Conservation (phyloP, 208 protist species). For the Strigomonas galati region DNA sequence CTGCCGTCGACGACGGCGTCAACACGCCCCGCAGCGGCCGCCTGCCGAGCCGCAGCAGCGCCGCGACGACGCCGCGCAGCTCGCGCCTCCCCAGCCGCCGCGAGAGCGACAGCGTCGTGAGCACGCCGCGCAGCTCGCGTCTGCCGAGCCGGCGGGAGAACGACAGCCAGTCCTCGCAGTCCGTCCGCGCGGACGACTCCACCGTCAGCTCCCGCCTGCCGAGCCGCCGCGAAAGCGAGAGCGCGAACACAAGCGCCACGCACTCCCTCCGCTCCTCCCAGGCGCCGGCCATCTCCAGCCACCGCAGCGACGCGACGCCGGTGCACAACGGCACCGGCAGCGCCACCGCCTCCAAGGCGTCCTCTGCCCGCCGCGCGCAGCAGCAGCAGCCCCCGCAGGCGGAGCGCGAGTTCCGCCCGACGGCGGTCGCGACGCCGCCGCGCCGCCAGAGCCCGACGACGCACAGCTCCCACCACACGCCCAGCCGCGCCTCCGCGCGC, state of each 20-base stretch:
- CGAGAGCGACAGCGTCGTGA: background rate
- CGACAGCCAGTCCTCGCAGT: constrained; percentile 19
- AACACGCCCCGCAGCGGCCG: constrained; percentile 25
- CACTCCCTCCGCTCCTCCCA: constrained; percentile 33
- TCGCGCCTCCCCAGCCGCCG: constrained; percentile 6
- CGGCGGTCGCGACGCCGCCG: background rate
- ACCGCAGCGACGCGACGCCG: background rate
- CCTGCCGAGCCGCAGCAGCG: constrained; percentile 16
- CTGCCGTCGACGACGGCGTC: no score
- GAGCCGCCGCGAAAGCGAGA: constrained; percentile 23
- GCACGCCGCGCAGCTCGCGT: background rate
- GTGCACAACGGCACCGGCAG: constrained; percentile 11
- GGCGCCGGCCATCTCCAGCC: constrained; percentile 18
- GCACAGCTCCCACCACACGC: constrained; percentile 1
- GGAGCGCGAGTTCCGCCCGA: constrained; percentile 30
- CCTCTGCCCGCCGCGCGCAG: constrained; percentile 15
- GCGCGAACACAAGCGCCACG: no score
- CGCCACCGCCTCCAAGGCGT: constrained; percentile 5
- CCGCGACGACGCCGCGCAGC: background rate
- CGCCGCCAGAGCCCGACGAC: constrained; percentile 1
- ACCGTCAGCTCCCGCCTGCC: constrained; percentile 35
- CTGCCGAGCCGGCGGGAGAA: constrained; percentile 16
- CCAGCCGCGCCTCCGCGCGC: constrained; percentile 12
- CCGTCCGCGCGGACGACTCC: constrained; percentile 18
- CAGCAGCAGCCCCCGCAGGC: constrained; percentile 15